These are phyloP conservation scores for Eleusine coracana DNA, from an alignment of 176 grass and related monocot species.

Conservation along the genomic window DNA sequence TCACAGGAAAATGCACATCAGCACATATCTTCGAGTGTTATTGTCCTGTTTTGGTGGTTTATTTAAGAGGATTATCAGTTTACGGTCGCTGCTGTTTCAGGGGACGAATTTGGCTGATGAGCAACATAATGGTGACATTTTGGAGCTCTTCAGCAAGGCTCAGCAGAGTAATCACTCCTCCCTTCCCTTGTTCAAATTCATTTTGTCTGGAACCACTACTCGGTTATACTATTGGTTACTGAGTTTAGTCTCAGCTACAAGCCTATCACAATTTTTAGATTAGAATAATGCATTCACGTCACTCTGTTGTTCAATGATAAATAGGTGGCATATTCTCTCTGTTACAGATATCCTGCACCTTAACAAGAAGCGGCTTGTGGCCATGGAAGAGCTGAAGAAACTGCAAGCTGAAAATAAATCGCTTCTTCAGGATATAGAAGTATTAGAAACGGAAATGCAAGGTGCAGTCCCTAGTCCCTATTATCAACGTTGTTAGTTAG, in stretches of 20 bases:
- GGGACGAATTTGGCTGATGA: not conserved
- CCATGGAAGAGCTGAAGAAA: slow-evolving; percentile 54
- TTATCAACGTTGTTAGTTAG: not conserved
- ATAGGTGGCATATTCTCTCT: not conserved
- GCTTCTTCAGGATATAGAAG: slow-evolving; percentile 46
- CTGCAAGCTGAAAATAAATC: slow-evolving; percentile 42
- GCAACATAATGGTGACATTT: slow-evolving; percentile 16
- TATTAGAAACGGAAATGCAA: slow-evolving; percentile 38
- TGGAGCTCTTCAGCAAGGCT: slow-evolving; percentile 39
- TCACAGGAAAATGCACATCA: not conserved
- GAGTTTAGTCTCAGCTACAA: not conserved
- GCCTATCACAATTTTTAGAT: not conserved
- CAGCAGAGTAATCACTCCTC: slow-evolving; percentile 26
- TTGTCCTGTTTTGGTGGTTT: not conserved
- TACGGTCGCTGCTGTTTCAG: slow-evolving; percentile 1
- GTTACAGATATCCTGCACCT: slow-evolving; percentile 56
- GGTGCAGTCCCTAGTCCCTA: not conserved
- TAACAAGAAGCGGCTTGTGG: slow-evolving; percentile 54
- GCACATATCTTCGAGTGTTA: not conserved
- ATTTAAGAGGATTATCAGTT: not conserved
- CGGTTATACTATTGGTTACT: not conserved
- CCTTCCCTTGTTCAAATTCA: not conserved
- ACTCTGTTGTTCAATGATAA: not conserved
- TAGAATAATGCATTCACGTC: not conserved
- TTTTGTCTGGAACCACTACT: not conserved